Base-by-base conservation (phyloP, 2,329 filamentous ascomycete genomes). In the Metarhizium sp. region DNA sequence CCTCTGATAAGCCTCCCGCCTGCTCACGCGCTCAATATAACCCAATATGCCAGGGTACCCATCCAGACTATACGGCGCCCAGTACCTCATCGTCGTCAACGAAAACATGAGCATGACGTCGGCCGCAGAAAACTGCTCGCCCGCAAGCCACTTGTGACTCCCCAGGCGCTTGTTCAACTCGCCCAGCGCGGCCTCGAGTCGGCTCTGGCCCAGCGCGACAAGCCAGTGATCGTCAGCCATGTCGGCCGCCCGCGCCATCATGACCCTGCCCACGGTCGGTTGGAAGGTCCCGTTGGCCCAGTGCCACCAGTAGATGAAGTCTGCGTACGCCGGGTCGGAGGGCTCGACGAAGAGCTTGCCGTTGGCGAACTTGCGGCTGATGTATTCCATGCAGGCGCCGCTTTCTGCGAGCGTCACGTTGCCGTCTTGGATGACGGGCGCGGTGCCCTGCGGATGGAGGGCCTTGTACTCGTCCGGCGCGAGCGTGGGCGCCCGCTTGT, bases 301-400 rank as follows among this genome's bases (percentile, higher is more conserved):
- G 64, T 86, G 80, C 62, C 81, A 79, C 82, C 82, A 88, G 71
- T 82, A 86, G 1, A 88, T 63, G 59, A 82, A 87, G 52, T 83
- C 75, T 2, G 80, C 70, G 59, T 84, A 87, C 48, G 74, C 72
- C 16, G 73, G 66, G 52, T 80, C 68, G 0, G 65, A 60, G 0
- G 78, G 76, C 0, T 61, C 51, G 0, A 83, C 60, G 10, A 75
- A 69, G 0, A 87, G 69, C 13, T 66, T 68, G 6, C 81, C 80
- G 6, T 66, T 61, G 34, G 71, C 80, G 59, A 85, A 72, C 48
- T 75, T 77, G 61, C 75, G 67, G 57, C 78, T 71, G 62, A 88
- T 79, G 69, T 87, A 87, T 55, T 88, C 82, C 49, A 78, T 70
- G 58, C 78, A 79, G 2, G 84, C 84, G 54, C 74, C 75, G 20